Percentiles rank a stretch among this genome's conserved stretches.
Conservation (phyloP, 306 rosid genomes). For the Pyrus betulifolia region DNA sequence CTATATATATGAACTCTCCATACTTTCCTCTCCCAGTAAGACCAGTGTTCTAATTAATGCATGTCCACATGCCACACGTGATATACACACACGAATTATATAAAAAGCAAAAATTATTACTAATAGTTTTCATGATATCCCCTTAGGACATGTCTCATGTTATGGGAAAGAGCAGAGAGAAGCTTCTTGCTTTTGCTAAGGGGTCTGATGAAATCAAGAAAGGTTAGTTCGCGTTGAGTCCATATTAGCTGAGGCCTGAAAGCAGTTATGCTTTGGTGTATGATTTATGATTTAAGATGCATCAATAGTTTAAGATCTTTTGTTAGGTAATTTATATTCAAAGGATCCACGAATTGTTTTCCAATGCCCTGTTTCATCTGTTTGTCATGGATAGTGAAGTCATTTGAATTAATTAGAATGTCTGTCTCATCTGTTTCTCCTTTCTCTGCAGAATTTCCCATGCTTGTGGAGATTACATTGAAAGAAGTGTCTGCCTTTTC, state of each 20-base stretch:
- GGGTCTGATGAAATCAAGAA: constrained; percentile 40
- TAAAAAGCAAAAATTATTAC: not conserved
- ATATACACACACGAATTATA: not conserved
- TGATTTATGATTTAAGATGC: not conserved
- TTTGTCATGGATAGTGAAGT: not conserved
- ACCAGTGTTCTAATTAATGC: not conserved
- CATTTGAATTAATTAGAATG: not conserved
- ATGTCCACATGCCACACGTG: not conserved
- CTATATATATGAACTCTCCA: constrained; percentile 70
- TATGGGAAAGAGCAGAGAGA: constrained; percentile 75
- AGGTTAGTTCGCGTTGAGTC: constrained; percentile 36
- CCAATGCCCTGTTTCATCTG: not conserved
- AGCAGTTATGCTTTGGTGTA: not conserved
- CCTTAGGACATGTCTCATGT: constrained; percentile 37
- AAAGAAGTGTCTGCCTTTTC: constrained; percentile 52
- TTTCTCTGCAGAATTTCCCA: constrained; percentile 47
- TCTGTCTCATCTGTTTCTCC: not conserved
- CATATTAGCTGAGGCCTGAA: not conserved
- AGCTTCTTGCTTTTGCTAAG: constrained; percentile 68
- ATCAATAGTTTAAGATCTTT: not conserved
- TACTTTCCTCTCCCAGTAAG: constrained; percentile 88
- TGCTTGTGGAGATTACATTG: constrained; percentile 40
- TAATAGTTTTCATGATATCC: constrained; percentile 9
- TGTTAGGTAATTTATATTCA: not conserved
- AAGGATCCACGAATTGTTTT: no score